Base-by-base conservation (phyloP, 768 basidiomycete species). In the Crucibulum laeve region DNA sequence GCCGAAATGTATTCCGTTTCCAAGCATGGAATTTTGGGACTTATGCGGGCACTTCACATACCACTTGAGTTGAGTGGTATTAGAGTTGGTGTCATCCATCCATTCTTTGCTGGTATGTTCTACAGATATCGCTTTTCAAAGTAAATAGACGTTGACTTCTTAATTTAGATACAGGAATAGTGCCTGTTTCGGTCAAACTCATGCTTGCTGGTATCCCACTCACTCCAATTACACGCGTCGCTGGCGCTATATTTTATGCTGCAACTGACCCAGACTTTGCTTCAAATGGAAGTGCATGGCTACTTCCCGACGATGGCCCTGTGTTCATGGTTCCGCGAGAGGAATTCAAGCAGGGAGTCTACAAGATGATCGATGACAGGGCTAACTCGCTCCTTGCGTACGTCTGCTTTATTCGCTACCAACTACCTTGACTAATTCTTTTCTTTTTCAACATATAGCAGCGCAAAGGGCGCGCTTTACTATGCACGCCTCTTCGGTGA, bases 11-110 rank as follows among this genome's bases (percentile, higher is more conserved):
- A 80, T 53, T 60, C 65, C 5, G 73, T 71, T 13, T 72, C 79
- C 10, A 80, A 79, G 52, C 78, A 79, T 47, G 77, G 67, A 25
- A 55, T 80, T 5, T 60, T 79, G 4, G 79, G 77, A 7, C 43
- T 79, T 24, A 74, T 79, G 73, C 67, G 76, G 14, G 65, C 74
- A 8, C 57, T 80, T 6, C 55, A 68, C 47, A 62, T 61, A 26
- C 53, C 58, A 33, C 56, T 69, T n/a, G 52, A 57, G 8, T 7
- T 52, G 4, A 51, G 66, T 35, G 63, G 67, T 17, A 70, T 79
- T 51, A 62, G 76, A 22, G 58, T 77, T 17, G 69, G 62, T 5
- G 65, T 63, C 41, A 68, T 80, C 22, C 73, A 77, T 45, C 78
- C 79, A 0, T 80, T 69, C 56, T 80, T 79, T 48, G 73, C 73